Evolutionary conservation across 2,329 filamentous ascomycete genomes (phyloP), one percentile per base, ranked within the genome.

Genomic region (Alternaria sp.): DNA sequence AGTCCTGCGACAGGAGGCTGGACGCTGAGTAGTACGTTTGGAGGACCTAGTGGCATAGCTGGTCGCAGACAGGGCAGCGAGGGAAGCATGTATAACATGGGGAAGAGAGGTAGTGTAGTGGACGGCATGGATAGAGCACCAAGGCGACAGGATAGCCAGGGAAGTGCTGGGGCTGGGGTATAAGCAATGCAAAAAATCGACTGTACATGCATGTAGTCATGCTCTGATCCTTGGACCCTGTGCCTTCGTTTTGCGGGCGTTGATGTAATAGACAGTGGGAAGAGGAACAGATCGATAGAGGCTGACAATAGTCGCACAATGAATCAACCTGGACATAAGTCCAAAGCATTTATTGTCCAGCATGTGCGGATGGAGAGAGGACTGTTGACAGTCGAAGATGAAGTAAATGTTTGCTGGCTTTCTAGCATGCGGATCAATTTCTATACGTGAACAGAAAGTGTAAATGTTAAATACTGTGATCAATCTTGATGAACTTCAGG

Each of bases 1-100:
- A 79, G 76, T 61, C 77, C 77, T 0, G 74, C 69, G 9, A 65
- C 46, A n/a, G 52, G 62, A n/a, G 74, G 72, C 4, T 77, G 77
- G 76, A 66, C 60, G 1, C 32, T 73, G 10, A 69, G 70, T 28
- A 72, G 72, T 10, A 67, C 64, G 9, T 61, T 70, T 46, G 65
- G 64, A 3, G 62, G 51, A 8, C 45, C 65, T 15, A 72, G 73
- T 56, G 71, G 72, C 5, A 75, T 78, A 52, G 73, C 73, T 28
- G 75, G 73, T 9, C 66, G 73, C 26, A 74, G 76, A 28, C 73
- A 76, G 63, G 75, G 72, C 1, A 77, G 73, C 51, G 74, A 77
- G 58, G 65, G 66, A 12, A 75, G 70, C 32, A 69, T 69, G 69
- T 68, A 49, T 17, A 59, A 47, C 15, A 7, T 72, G 43, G 69